Evolutionary conservation across 1,139 yeast genomes (phyloP), one percentile per base, ranked within the genome.

Genomic region (Debaryomyces singareniensis): DNA sequence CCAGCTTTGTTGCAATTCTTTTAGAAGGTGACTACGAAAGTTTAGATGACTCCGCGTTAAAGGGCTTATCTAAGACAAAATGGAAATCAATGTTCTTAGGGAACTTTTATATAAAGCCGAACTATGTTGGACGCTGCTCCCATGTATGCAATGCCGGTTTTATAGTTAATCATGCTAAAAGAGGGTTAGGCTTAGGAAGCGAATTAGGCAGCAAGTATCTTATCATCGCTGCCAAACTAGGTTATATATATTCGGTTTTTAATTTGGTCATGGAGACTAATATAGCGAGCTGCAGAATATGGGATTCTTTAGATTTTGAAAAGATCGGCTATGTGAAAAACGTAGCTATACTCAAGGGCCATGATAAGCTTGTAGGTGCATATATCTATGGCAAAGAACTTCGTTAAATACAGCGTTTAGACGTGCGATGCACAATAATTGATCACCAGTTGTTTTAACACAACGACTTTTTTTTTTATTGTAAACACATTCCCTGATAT

Each of bases 61-160:
- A 31, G 10, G 35, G 34, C 12, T 26, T 42, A 27, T 20, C 44
- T 26, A 26, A 39, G 29, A 42, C 37, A 20, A 31, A 36, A 16
- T 76, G 79, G 76, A 51, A 55, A 5, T 40, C 55, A 0, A 37
- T 42, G 4, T 71, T 73, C 38, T 51, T 83, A 25, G 95, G 94
- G 1, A 71, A 79, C 3, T 81, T 78, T 51, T 82, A 78, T 51
- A 64, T 85, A 39, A 81, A 78, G 45, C 93, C 95, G 23, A 85
- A 85, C 51, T 85, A 84, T 49, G 54, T 63, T 2, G 93, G 91
- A 3, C 65, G 93, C 32, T 77, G 86, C 38, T 75, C 87, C 0
- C 94, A 85, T 44, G 78, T 70, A 12, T 82, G 94, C 46, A 85
- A 84, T 49, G 94, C 77, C 1, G 93, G 91, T 0, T 85, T 85